A percentile compares a stretch with the other conserved stretches of the same genome.
phyloP scores from a whole-genome alignment of 768 basidiomycete species.

The Porpolomopsis calyptriformis region DNA sequence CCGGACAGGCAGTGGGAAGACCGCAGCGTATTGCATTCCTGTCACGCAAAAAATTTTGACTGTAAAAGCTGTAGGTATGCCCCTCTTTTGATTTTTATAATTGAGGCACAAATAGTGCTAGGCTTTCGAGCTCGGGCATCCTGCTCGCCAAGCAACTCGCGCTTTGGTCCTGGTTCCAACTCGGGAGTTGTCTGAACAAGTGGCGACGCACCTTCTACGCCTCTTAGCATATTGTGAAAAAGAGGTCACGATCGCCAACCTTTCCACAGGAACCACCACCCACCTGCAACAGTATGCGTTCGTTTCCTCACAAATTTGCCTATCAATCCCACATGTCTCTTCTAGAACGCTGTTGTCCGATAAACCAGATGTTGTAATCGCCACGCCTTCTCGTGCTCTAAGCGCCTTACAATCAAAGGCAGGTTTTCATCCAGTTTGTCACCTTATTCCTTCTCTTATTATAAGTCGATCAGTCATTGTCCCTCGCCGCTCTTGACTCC shows the following conservation, averaged over 20 bases:
- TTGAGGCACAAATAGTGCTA: conserved; percentile 10
- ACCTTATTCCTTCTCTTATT: neutral
- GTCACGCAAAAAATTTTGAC: conserved; percentile 79
- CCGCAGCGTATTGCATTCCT: conserved; percentile 90
- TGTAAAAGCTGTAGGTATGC: conserved; percentile 59
- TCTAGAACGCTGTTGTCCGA: conserved; percentile 34
- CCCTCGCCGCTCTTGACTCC: conserved; percentile 58
- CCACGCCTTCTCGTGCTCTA: conserved; percentile 66
- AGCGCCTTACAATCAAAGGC: conserved; percentile 64
- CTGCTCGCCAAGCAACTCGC: conserved; percentile 48
- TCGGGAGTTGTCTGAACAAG: conserved; percentile 87
- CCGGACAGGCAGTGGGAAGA: conserved; percentile 94
- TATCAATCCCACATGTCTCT: neutral
- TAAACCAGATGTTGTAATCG: conserved; percentile 68
- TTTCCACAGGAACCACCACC: conserved; percentile 58
- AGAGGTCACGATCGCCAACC: conserved; percentile 60
- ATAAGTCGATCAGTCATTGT: conserved; percentile 39
- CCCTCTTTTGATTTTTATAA: neutral
- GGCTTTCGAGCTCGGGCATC: conserved; percentile 31
- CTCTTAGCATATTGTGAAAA: conserved; percentile 72
- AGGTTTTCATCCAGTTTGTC: conserved; percentile 8
- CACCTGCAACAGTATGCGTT: conserved; percentile 61
- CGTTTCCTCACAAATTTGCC: neutral
- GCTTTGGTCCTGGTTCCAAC: conserved; percentile 82
- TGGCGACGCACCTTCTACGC: conserved; percentile 52